Evolutionary conservation across 1,284 basidiomycete species (phyloP).

Genomic region (Pseudozyma thailandica): DNA sequence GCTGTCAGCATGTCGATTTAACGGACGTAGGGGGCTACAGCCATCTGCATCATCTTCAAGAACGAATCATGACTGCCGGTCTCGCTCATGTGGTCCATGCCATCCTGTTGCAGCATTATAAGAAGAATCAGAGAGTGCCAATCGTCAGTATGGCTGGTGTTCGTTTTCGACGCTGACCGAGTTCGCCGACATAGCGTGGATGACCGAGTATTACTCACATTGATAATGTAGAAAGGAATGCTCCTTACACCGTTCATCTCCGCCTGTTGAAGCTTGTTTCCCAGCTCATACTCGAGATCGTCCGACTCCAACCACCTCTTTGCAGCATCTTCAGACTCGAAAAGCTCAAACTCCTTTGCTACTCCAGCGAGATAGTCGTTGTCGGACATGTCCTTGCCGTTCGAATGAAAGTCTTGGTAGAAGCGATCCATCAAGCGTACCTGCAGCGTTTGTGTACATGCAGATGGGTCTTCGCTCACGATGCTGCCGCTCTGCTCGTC

Average conservation of each 20-base stretch:
- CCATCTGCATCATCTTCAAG: constrained; percentile 56
- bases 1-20: constrained; percentile 1
- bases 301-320: constrained; percentile 49
- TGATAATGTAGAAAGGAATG: constrained; percentile 55
- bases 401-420: constrained; percentile 37
- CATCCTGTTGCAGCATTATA: constrained; percentile 22
- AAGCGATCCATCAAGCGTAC: constrained; percentile 39
- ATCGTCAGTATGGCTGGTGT: background rate
- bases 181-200: too few species aligned
- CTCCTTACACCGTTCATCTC: constrained; percentile 54
- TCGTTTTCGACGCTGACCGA: too few species aligned
- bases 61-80: constrained; percentile 39
- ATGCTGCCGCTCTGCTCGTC: constrained; percentile 21
- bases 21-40: constrained; percentile 43
- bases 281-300: constrained; percentile 49
- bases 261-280: constrained; percentile 43
- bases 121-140: background rate
- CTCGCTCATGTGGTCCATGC: constrained; percentile 50
- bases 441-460: constrained; percentile 24
- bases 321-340: constrained; percentile 25
- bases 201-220: constrained; percentile 46
- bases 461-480: constrained; percentile 11
- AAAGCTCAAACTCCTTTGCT: constrained; percentile 33
- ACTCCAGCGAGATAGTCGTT: constrained; percentile 30
- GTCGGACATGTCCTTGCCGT: constrained; percentile 45